These are phyloP conservation scores for Medicago truncatula DNA, from an alignment of 306 rosid species.

Conservation along the genomic window MtrunA17r5.0-ANR NC_053045.1:47823001-47823500, in stretches of 20 bases:
- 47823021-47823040: too few relatives aligned
- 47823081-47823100: background rate
- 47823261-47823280: background rate
- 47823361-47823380: background rate
- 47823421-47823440: background rate
- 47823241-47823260: too few relatives aligned
- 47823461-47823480: background rate
- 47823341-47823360: background rate
- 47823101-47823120: background rate
- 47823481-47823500: background rate
- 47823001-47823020: too few relatives aligned
- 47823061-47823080: background rate
- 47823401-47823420: background rate
- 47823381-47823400: background rate
- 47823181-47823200: background rate
- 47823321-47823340: background rate
- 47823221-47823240: background rate
- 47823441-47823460: conserved; percentile 4
- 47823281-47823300: background rate
- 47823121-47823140: background rate
- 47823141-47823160: conserved; percentile 5
- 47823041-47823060: conserved; percentile 15
- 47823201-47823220: background rate
- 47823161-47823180: background rate
- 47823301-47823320: conserved; percentile 15